phyloP scores from a whole-genome alignment of 192 early-diverging fungal genomes.

The Irineochytrium annulatum region DNA sequence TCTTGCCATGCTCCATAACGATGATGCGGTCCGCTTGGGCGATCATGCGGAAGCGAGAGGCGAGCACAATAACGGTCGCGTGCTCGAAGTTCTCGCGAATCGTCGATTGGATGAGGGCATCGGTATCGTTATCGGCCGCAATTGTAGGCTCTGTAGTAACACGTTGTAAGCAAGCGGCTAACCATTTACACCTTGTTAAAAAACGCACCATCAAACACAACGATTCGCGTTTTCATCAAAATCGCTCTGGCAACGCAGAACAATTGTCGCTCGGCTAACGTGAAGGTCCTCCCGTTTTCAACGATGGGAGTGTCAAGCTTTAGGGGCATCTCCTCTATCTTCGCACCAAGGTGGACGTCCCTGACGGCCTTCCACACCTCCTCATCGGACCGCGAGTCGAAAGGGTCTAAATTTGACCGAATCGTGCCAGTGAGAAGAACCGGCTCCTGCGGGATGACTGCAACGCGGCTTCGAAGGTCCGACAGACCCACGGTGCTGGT shows the following conservation, averaged over 20 bases:
- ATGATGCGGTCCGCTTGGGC: constrained; percentile 47
- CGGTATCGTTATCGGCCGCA: constrained; percentile 46
- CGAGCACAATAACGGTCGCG: constrained; percentile 47
- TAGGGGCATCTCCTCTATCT: constrained; percentile 40
- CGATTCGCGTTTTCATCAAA: constrained; percentile 42
- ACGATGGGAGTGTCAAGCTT: constrained; percentile 48
- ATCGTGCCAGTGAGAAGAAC: constrained; percentile 71
- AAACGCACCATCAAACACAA: constrained; percentile 54
- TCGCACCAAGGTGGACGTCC: constrained; percentile 51
- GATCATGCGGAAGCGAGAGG: constrained; percentile 46
- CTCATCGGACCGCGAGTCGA: constrained; percentile 49
- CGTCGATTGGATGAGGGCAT: constrained; percentile 47
- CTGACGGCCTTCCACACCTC: constrained; percentile 67
- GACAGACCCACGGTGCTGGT: constrained; percentile 59
- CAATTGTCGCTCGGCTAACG: constrained; percentile 49
- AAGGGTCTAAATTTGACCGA: constrained; percentile 84
- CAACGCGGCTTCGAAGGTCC: constrained; percentile 64
- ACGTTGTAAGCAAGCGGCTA: background rate
- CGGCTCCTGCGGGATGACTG: constrained; percentile 88
- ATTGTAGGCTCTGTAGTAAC: constrained; percentile 43
- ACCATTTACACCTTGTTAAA: background rate
- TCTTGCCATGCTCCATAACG: constrained; percentile 46
- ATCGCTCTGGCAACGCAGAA: constrained; percentile 56
- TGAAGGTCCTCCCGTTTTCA: constrained; percentile 61
- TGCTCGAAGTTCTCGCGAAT: constrained; percentile 46